Evolutionary conservation across 768 basidiomycete genomes (phyloP).

Genomic region (Epithele typhae): DNA sequence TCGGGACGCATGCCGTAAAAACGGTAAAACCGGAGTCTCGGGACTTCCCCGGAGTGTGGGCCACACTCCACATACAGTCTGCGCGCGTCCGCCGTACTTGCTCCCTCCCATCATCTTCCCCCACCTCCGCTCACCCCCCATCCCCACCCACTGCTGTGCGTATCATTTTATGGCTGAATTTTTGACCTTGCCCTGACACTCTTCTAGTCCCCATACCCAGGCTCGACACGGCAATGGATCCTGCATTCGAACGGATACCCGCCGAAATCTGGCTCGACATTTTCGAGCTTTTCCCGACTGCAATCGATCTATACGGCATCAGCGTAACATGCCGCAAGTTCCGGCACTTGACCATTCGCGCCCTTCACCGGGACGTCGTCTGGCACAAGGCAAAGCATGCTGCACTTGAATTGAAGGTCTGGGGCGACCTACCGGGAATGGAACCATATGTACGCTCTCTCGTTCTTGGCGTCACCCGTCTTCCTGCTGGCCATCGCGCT

Average conservation of each 20-base stretch:
- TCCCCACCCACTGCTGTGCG: too few relatives aligned
- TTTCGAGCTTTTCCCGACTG: constrained; percentile 30
- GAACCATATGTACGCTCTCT: constrained; percentile 15
- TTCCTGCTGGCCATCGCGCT: constrained; percentile 3
- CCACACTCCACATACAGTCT: too few relatives aligned
- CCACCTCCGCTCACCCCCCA: too few relatives aligned
- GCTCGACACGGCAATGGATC: too few relatives aligned
- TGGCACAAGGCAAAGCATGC: constrained; percentile 30
- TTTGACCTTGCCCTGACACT: too few relatives aligned
- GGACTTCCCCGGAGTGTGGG: too few relatives aligned
- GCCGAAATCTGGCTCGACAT: constrained; percentile 36
- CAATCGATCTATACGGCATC: constrained; percentile 29
- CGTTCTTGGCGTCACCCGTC: constrained; percentile 16
- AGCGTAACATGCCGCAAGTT: constrained; percentile 29
- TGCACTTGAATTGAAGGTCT: constrained; percentile 20
- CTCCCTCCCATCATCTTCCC: neutral
- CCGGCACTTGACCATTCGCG: constrained; percentile 23
- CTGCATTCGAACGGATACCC: constrained; percentile 22
- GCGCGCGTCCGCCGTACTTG: too few relatives aligned
- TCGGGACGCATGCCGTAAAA: too few relatives aligned
- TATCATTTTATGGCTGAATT: too few relatives aligned
- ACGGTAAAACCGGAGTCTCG: too few relatives aligned
- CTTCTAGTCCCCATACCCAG: too few relatives aligned
- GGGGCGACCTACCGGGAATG: constrained; percentile 14
- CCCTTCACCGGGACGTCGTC: constrained; percentile 31